These are phyloP conservation scores for Phytophthora tentaculata DNA, from an alignment of 352 stramenopile species.

Conservation along the genomic window DNA sequence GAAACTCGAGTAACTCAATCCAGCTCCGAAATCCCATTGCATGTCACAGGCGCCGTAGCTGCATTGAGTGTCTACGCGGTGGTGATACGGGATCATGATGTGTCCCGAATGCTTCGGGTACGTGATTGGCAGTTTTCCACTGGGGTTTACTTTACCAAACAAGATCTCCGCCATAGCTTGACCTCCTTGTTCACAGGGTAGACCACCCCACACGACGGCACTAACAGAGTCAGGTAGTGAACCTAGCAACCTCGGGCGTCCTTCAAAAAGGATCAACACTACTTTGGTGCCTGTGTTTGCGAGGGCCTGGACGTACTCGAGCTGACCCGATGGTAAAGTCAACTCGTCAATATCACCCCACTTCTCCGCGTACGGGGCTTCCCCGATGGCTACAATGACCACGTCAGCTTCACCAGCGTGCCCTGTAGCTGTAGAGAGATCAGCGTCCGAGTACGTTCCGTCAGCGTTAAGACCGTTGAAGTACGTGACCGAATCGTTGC, in stretches of 20 bases:
- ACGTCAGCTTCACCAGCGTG: conserved; percentile 32
- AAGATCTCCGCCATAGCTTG: conserved; percentile 87
- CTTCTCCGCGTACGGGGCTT: conserved; percentile 65
- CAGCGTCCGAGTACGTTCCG: conserved; percentile 34
- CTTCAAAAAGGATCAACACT: conserved; percentile 74
- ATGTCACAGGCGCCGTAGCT: conserved; percentile 51
- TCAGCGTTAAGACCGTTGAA: conserved; percentile 40
- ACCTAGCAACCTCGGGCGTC: conserved; percentile 56
- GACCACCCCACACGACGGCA: conserved; percentile 71
- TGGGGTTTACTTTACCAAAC: conserved; percentile 80
- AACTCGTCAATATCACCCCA: conserved; percentile 82
- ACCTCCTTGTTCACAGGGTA: conserved; percentile 80
- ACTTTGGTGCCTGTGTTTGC: conserved; percentile 64
- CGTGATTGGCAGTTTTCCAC: conserved; percentile 77
- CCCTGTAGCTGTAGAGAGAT: conserved; percentile 29
- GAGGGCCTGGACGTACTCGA: conserved; percentile 75
- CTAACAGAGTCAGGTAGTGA: conserved; percentile 67
- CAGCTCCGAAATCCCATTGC: conserved; percentile 70
- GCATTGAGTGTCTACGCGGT: conserved; percentile 60
- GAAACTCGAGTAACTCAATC: conserved; percentile 76
- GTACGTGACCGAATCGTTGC: conserved; percentile 34
- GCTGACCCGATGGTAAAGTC: conserved; percentile 59
- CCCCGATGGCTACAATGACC: conserved; percentile 40
- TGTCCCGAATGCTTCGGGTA: conserved; percentile 72
- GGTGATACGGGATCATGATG: conserved; percentile 75